Percentiles rank a stretch among this genome's conserved stretches.
Conservation (phyloP, 805 yeast genomes). For the Saccharomycopsis fodiens region DNA sequence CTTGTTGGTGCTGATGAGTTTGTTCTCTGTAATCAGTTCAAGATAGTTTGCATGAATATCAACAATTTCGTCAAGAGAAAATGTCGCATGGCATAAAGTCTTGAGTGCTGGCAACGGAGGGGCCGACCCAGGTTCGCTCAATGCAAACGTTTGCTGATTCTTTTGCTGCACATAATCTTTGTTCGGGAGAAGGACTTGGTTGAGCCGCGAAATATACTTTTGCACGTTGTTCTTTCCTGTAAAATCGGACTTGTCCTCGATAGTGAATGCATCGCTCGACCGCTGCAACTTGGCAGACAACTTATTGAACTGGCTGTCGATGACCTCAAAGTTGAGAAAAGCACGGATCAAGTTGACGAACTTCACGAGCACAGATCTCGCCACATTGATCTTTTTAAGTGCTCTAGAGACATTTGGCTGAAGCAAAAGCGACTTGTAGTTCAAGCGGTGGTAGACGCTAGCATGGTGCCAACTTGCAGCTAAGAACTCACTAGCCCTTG, state of each 20-base stretch:
- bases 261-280: conserved; percentile 21
- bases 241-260: conserved; percentile 10
- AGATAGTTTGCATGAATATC: conserved; percentile 30
- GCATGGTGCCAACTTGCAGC: conserved; percentile 36
- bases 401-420: conserved; percentile 19
- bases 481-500: conserved; percentile 50
- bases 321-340: conserved; percentile 39
- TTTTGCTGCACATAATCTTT: conserved; percentile 21
- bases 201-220: conserved; percentile 21
- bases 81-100: conserved; percentile 24
- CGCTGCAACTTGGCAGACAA: conserved; percentile 22
- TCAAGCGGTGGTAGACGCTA: neutral
- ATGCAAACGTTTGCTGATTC: conserved; percentile 7
- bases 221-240: conserved; percentile 22
- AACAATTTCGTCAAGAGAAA: conserved; percentile 45
- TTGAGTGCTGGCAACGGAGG: neutral
- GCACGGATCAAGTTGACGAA: conserved; percentile 35
- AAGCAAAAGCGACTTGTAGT: neutral
- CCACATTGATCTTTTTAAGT: conserved; percentile 29
- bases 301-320: conserved; percentile 31
- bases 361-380: conserved; percentile 33
- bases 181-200: conserved; percentile 28
- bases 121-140: conserved; percentile 6
- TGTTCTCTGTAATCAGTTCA: conserved; percentile 29
- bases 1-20: conserved; percentile 27